These are phyloP conservation scores for Boletus rex-veris DNA, from an alignment of 768 basidiomycete species.

Conservation along the genomic window DNA sequence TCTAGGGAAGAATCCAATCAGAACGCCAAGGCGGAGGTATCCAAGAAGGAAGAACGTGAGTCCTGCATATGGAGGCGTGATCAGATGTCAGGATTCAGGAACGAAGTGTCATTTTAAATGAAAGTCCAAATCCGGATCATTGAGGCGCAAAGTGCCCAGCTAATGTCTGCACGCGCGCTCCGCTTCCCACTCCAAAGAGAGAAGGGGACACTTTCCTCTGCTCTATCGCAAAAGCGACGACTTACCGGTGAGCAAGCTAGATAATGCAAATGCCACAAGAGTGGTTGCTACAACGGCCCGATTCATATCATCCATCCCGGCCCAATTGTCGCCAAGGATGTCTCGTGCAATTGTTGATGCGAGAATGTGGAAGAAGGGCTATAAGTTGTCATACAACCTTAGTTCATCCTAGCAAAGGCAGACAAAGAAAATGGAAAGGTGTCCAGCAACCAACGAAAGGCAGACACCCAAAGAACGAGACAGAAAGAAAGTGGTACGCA, in stretches of 20 bases:
- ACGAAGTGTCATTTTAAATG: constrained; percentile 1
- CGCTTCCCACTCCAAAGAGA: background rate
- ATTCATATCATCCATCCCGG: constrained; percentile 52
- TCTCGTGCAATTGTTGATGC: constrained; percentile 69
- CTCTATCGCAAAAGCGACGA: background rate
- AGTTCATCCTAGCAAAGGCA: background rate
- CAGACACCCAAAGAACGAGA: background rate
- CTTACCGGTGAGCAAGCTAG: constrained; percentile 81
- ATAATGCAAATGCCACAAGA: constrained; percentile 82
- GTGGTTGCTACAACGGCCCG: constrained; percentile 86
- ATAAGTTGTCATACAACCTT: background rate
- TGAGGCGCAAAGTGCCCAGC: background rate
- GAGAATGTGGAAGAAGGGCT: constrained; percentile 96
- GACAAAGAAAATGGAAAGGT: background rate
- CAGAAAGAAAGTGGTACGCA: constrained; percentile 37
- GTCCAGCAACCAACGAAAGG: background rate
- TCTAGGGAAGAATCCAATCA: constrained; percentile 94
- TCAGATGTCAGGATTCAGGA: constrained; percentile 2
- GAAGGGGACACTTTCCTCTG: background rate
- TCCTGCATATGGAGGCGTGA: constrained; percentile 7
- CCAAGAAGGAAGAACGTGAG: constrained; percentile 86
- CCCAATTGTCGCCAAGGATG: constrained; percentile 38
- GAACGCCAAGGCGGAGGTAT: constrained; percentile 71
- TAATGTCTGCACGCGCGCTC: background rate
- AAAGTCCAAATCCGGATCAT: constrained; percentile 12